These are phyloP conservation scores for Plasmodium knowlesi DNA, from an alignment of 169 alveolate genomes.

Conservation along the genomic window DNA sequence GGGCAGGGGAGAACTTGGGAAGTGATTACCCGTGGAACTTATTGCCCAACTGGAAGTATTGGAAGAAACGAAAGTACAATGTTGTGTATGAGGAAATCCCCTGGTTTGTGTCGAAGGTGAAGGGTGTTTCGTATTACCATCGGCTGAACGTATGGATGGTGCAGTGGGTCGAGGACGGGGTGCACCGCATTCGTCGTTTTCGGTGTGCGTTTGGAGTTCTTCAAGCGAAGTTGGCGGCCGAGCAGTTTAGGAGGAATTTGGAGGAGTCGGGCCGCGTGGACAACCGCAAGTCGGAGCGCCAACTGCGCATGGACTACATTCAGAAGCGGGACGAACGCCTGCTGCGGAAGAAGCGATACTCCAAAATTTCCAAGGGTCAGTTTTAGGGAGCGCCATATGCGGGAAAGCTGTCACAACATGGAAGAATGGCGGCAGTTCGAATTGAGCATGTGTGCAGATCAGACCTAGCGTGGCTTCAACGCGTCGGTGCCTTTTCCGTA, in stretches of 20 bases:
- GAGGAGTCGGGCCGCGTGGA: slow-evolving; percentile 84
- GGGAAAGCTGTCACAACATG: not conserved
- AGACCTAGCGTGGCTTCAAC: not conserved
- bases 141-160: slow-evolving; percentile 88
- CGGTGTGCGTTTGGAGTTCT: slow-evolving; percentile 88
- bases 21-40: slow-evolving; percentile 85
- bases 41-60: slow-evolving; percentile 78
- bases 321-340: slow-evolving; percentile 76
- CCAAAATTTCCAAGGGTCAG: slow-evolving; percentile 71
- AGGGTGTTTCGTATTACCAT: slow-evolving; percentile 80
- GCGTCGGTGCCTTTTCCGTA: too few relatives aligned
- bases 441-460: too few relatives aligned
- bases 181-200: slow-evolving; percentile 87
- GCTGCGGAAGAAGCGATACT: slow-evolving; percentile 73
- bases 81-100: slow-evolving; percentile 79
- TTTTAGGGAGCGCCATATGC: slow-evolving; percentile 20
- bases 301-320: slow-evolving; percentile 78
- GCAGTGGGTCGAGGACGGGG: slow-evolving; percentile 89
- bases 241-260: slow-evolving; percentile 78
- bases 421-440: not conserved
- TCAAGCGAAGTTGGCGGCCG: slow-evolving; percentile 89
- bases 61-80: slow-evolving; percentile 87
- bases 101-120: slow-evolving; percentile 78
- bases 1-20: slow-evolving; percentile 89
- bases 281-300: slow-evolving; percentile 82